Percentiles rank a stretch among this genome's conserved stretches.
Conservation (phyloP, 371 early-diverging fungal genomes). For the Nematocida sp. region DNA sequence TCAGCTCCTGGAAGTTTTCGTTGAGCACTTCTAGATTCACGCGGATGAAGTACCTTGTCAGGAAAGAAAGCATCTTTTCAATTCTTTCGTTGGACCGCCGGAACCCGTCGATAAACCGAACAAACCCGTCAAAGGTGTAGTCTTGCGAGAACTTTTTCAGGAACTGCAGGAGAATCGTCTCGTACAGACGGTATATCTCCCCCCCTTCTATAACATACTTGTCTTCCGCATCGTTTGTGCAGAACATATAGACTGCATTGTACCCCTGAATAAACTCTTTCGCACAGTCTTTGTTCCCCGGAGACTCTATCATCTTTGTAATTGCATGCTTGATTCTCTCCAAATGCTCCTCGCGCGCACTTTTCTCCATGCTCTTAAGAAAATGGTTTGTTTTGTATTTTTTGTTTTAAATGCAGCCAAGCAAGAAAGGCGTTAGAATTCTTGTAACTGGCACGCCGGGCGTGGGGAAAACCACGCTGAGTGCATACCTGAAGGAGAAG, state of each 20-base stretch:
- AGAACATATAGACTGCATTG: conserved; percentile 43
- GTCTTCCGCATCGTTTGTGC: conserved; percentile 39
- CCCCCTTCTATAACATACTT: conserved; percentile 39
- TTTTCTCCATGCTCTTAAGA: not conserved
- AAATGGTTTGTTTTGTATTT: conserved; percentile 50
- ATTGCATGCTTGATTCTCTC: conserved; percentile 34
- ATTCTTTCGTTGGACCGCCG: conserved; percentile 41
- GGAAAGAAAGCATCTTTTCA: conserved; percentile 42
- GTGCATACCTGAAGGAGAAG: conserved; percentile 71
- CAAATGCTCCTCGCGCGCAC: not conserved
- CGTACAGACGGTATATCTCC: conserved; percentile 34
- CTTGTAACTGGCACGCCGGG: conserved; percentile 94
- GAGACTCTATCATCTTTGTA: not conserved
- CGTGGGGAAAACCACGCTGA: conserved; percentile 86
- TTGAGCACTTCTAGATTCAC: conserved; percentile 37
- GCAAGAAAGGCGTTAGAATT: conserved; percentile 68
- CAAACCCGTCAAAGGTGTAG: conserved; percentile 31
- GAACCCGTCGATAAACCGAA: conserved; percentile 20
- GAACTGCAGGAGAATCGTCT: conserved; percentile 7
- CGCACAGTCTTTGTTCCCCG: conserved; percentile 1
- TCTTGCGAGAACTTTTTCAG: conserved; percentile 31
- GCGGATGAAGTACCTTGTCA: conserved; percentile 42
- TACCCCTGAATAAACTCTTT: conserved; percentile 35
- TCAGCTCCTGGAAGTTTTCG: conserved; percentile 22
- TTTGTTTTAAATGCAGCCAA: conserved; percentile 17